Conservation (phyloP, 257 asterid species). For the Rhazya stricta region DNA sequence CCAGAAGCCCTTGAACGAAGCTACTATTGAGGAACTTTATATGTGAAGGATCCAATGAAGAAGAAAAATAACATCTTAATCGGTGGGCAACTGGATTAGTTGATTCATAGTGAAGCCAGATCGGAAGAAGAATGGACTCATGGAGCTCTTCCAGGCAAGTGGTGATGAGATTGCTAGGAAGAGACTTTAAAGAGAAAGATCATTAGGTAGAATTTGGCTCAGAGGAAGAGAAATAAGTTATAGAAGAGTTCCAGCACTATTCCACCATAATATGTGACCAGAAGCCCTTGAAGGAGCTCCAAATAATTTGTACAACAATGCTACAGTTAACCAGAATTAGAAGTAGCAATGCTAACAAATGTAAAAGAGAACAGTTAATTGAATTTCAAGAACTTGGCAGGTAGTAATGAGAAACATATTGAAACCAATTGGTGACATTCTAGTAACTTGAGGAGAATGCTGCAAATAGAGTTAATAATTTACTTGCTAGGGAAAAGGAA, state of each 20-base stretch:
- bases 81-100: neutral
- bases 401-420: neutral
- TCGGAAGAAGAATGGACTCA: neutral
- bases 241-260: neutral
- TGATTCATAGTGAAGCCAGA: neutral
- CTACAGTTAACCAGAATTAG: too few relatives aligned
- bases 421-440: neutral
- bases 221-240: neutral
- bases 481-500: neutral
- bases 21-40: too few relatives aligned
- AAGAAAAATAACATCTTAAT: neutral
- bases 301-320: neutral
- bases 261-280: neutral
- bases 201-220: neutral
- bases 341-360: neutral
- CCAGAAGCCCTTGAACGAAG: too few relatives aligned
- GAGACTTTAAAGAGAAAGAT: neutral
- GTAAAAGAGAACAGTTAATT: neutral
- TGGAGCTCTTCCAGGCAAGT: neutral
- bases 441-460: neutral
- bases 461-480: too few relatives aligned
- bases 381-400: neutral
- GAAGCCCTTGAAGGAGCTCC: neutral
- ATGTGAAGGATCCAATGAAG: too few relatives aligned
- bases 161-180: neutral